These are phyloP conservation scores for Leonotis leonurus DNA, from an alignment of 257 asterid species.

Conservation along the genomic window DNA sequence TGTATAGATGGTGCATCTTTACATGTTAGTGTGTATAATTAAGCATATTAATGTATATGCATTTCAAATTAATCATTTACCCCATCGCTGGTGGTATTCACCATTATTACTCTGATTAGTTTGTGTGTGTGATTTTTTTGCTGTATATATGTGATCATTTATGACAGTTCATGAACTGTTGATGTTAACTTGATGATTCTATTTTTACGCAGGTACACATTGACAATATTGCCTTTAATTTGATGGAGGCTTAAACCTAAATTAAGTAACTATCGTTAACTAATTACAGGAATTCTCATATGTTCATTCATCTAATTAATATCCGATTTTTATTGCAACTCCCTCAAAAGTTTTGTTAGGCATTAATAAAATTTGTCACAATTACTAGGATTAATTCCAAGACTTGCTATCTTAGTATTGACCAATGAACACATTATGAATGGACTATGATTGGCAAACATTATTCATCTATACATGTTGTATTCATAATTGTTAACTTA, in stretches of 20 bases:
- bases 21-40: not conserved
- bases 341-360: not conserved
- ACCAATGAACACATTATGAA: not conserved
- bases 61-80: not conserved
- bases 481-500: not conserved
- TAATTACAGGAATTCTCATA: too few species aligned
- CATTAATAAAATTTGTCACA: not conserved
- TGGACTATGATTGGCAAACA: slow-evolving; percentile 5
- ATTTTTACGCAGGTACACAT: not conserved
- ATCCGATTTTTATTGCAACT: too few species aligned
- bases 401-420: not conserved
- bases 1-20: not conserved
- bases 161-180: not conserved
- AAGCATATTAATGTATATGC: not conserved
- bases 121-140: not conserved
- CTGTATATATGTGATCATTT: not conserved
- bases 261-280: not conserved
- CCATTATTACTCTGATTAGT: not conserved
- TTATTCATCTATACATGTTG: not conserved
- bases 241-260: slow-evolving; percentile 4
- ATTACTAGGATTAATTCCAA: not conserved
- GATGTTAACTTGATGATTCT: not conserved
- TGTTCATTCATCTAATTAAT: too few species aligned
- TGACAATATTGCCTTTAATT: not conserved
- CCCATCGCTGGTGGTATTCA: not conserved